These are phyloP conservation scores for Trichosporon sp. DNA, from an alignment of 1,284 basidiomycete genomes.

Conservation along the genomic window DNA sequence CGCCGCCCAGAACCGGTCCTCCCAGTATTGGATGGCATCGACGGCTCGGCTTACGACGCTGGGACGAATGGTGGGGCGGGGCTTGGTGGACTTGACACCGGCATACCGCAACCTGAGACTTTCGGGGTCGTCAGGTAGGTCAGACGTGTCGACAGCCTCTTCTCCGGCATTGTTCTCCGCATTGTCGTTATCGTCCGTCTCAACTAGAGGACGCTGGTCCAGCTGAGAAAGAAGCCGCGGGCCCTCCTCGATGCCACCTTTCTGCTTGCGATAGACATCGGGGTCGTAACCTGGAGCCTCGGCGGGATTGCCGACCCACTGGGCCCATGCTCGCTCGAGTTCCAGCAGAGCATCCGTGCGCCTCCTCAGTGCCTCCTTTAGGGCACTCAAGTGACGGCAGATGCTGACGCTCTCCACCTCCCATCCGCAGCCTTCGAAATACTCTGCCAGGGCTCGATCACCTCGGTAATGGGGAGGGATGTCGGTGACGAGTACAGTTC, in stretches of 20 bases:
- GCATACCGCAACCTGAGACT: constrained; percentile 18
- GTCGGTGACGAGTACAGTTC: constrained; percentile 82
- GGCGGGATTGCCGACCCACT: constrained; percentile 89
- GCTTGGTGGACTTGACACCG: constrained; percentile 31
- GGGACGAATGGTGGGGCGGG: constrained; percentile 37
- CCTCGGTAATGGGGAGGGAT: constrained; percentile 77
- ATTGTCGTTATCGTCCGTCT: not conserved
- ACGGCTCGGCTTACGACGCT: constrained; percentile 55
- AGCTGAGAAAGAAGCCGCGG: not conserved
- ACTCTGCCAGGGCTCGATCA: constrained; percentile 80
- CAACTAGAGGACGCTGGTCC: not conserved
- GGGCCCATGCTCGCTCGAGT: constrained; percentile 79
- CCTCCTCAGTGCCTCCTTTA: constrained; percentile 68
- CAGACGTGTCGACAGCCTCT: constrained; percentile 21
- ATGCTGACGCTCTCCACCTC: constrained; percentile 65
- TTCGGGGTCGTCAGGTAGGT: constrained; percentile 14
- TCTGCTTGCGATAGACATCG: constrained; percentile 28
- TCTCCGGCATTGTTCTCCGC: constrained; percentile 36
- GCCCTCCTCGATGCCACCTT: not conserved
- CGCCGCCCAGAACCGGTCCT: constrained; percentile 67
- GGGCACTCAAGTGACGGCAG: constrained; percentile 70
- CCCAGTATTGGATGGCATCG: constrained; percentile 80
- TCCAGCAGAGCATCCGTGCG: constrained; percentile 71
- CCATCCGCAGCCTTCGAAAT: constrained; percentile 72
- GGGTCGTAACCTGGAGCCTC: constrained; percentile 47